phyloP scores from a whole-genome alignment of 768 basidiomycete genomes.

The Termitomyces sp. region DNA sequence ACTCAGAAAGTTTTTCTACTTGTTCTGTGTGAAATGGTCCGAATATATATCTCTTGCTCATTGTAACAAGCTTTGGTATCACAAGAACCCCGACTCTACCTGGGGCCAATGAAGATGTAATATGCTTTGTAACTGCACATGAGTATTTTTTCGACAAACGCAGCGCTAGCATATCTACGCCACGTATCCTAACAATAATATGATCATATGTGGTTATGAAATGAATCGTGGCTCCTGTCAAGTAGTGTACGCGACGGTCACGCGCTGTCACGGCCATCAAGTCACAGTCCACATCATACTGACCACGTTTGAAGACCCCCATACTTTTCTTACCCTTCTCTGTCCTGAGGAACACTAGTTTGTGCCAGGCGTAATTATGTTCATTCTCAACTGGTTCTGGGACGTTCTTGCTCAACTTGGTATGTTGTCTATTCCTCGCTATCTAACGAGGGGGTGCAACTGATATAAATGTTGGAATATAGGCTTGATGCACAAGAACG shows the following conservation, averaged over 20 bases:
- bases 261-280: neutral
- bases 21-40: neutral
- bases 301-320: conserved; percentile 7
- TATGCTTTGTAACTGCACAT: neutral
- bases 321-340: conserved; percentile 6
- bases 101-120: too few relatives aligned
- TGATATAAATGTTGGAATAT: neutral
- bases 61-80: neutral
- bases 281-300: conserved; percentile 13
- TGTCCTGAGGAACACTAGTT: conserved; percentile 11
- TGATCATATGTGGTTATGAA: neutral
- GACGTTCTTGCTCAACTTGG: conserved; percentile 92
- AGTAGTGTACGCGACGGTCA: conserved; percentile 2
- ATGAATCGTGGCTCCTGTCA: too few relatives aligned
- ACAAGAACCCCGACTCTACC: neutral
- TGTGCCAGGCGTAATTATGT: conserved; percentile 42
- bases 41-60: neutral
- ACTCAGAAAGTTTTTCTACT: neutral
- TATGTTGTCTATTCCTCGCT: conserved; percentile 31
- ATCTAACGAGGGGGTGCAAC: neutral
- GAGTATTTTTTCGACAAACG: neutral
- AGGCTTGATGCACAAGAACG: conserved; percentile 96
- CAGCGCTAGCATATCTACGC: neutral
- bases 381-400: conserved; percentile 94
- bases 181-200: neutral